Evolutionary conservation across 1,139 yeast species (phyloP), one percentile per base, ranked within the genome.

Genomic region (Geotrichum reessii): DNA sequence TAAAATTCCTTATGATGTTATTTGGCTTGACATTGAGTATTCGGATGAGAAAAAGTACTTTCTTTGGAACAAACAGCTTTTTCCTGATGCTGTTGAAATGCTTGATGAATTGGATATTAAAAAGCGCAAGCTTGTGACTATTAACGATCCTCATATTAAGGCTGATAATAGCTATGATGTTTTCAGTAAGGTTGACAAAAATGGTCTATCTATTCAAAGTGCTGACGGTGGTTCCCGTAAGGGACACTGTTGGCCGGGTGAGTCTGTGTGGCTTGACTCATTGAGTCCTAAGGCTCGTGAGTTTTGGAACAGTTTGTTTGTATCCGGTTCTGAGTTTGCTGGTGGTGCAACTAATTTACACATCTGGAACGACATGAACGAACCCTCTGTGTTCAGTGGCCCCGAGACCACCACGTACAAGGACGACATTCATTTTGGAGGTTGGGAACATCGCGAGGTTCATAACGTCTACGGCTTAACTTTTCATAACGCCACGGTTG

Each of bases 221-320:
- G 75, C 79, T 59, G 77, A 78, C 22, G 83, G 82, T 51, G 71
- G 75, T 0, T 74, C 84, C 1, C 92, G 78, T 69, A 77, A 81
- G 61, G 99, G 97, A 1, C 95, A 91, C 71, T 93, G 99, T 73
- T 93, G 99, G 99, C 98, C 99, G 0, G 99, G 99, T 0, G 92
- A 88, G 66, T 87, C 96, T 0, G 79, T 90, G 2, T 93, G 99
- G 98, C 81, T 93, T 54, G 99, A 93, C 66, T 79, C 96, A 0
- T 73, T 90, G 62, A 82, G 85, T 66, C 91, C 95, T 0, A 69
- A 74, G 1, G 81, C 89, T 0, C 81, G 77, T 58, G 68, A 69
- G 7, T 79, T 79, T 63, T 93, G 98, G 98, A 71, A 73, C 52
- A 63, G 68, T 3, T 73, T 79, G 61, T 82, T 78, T 63, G 67